Conservation (phyloP, 1,284 basidiomycete genomes). For the Ganoderma leucocontextum region DNA sequence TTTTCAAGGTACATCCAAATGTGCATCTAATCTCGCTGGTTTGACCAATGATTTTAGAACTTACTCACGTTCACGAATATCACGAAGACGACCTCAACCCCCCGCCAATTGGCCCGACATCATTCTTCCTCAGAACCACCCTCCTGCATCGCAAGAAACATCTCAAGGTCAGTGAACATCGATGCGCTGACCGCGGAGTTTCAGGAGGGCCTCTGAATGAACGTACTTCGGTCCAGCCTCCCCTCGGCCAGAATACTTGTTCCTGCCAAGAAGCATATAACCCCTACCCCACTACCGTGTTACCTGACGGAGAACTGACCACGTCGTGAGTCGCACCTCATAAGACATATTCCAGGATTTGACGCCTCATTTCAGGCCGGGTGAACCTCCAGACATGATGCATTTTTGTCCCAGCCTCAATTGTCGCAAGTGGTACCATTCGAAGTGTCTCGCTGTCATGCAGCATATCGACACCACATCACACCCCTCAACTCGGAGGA, state of each 20-base stretch:
- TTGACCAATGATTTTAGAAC: background rate
- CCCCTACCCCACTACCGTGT: conserved; percentile 24
- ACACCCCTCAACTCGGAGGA: conserved; percentile 19
- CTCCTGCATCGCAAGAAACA: conserved; percentile 10
- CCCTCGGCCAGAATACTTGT: conserved; percentile 24
- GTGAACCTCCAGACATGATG: conserved; percentile 20
- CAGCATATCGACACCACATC: conserved; percentile 13
- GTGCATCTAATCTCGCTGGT: background rate
- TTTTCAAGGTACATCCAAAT: conserved; percentile 21
- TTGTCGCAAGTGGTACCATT: conserved; percentile 40
- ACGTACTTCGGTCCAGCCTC: conserved; percentile 20
- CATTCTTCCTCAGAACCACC: conserved; percentile 26
- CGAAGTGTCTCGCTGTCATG: conserved; percentile 26
- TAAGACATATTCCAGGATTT: background rate
- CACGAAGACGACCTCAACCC: conserved; percentile 29
- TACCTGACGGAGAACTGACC: background rate
- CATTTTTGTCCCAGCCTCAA: conserved; percentile 38
- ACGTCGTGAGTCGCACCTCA: background rate
- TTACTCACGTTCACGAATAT: conserved; percentile 26
- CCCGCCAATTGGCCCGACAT: conserved; percentile 17
- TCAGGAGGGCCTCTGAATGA: background rate
- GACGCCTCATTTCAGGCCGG: background rate
- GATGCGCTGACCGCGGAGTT: background rate
- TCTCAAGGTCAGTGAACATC: conserved; percentile 2
- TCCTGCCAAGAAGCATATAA: conserved; percentile 31